phyloP scores from a whole-genome alignment of 148 eudicot species.

The Agrostemma githago region DNA sequence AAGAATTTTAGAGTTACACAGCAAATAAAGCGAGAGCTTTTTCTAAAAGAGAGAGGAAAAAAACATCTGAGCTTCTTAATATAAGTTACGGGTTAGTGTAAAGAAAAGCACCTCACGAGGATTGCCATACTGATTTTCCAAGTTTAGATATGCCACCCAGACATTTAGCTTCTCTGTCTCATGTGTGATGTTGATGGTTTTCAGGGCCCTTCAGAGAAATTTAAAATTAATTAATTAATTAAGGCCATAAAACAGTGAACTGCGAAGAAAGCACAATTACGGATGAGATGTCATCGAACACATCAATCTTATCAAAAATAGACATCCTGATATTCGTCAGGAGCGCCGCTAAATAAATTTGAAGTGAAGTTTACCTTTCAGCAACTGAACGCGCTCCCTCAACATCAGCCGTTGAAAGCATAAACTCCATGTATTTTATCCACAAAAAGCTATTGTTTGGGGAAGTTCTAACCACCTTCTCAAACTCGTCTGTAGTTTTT shows the following conservation, averaged over 20 bases:
- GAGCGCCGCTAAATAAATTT: background rate
- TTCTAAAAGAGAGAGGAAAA: background rate
- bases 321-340: background rate
- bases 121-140: slow-evolving; percentile 80
- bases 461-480: slow-evolving; percentile 50
- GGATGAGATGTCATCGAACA: background rate
- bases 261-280: background rate
- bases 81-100: background rate
- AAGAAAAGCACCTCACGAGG: slow-evolving; percentile 62
- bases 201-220: slow-evolving; percentile 63
- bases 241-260: background rate
- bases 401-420: slow-evolving; percentile 66
- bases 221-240: background rate
- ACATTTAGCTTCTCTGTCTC: slow-evolving; percentile 88
- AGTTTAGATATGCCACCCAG: slow-evolving; percentile 86
- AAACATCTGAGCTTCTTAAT: background rate
- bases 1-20: slow-evolving; percentile 8
- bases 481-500: slow-evolving; percentile 72
- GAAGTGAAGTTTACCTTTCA: slow-evolving; percentile 51
- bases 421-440: slow-evolving; percentile 81
- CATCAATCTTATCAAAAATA: background rate
- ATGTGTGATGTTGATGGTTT: slow-evolving; percentile 64
- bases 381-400: slow-evolving; percentile 90
- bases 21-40: background rate
- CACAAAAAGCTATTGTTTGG: slow-evolving; percentile 77